Evolutionary conservation across 352 stramenopile species (phyloP), one percentile per base, ranked within the genome.

Genomic region (Peronospora belbahrii): DNA sequence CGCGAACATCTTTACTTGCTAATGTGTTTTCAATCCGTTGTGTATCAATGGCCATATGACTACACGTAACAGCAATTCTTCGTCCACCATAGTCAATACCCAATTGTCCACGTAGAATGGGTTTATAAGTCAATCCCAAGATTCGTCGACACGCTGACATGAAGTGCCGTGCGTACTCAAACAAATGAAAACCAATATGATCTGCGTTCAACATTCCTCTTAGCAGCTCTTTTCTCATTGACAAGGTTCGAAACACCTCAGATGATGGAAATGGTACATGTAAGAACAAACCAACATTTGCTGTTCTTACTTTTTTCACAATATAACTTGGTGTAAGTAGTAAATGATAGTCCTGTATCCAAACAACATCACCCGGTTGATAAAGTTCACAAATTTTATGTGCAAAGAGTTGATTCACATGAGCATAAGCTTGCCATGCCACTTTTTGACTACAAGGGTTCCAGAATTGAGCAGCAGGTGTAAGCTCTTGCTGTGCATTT

Each of bases 321-420:
- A 99, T 82, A 49, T 98, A 98, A 13, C 82, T 96, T 4, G 97
- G 97, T 20, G 97, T 83, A 6, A 99, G 82, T 38, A 98, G 70
- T 15, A 99, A 65, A 62, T 99, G 95, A 59, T 98, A 99, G 48
- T 97, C 97, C 53, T 99, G 95, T 24, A 99, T 84, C 97, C 97
- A 99, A 14, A 99, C 73, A 25, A 96, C 67, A 39, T 96, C 81
- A 9, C 85, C 82, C 13, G 59, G 67, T 22, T 88, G 76, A 37
- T 91, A 89, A 6, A 91, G 22, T 22, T 89, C 73, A 30, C 73
- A 84, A 14, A 86, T 82, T 52, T 72, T 76, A 62, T 83, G 52
- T 1, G 79, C 76, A 53, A 98, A 98, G 31, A 93, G 64, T 46
- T 97, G 85, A 73, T 98, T 98, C 17, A 98, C 89, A 52, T 91